Evolutionary conservation across 495 filamentous ascomycete genomes (phyloP).

Genomic region (Lasiosphaeria hispida): DNA sequence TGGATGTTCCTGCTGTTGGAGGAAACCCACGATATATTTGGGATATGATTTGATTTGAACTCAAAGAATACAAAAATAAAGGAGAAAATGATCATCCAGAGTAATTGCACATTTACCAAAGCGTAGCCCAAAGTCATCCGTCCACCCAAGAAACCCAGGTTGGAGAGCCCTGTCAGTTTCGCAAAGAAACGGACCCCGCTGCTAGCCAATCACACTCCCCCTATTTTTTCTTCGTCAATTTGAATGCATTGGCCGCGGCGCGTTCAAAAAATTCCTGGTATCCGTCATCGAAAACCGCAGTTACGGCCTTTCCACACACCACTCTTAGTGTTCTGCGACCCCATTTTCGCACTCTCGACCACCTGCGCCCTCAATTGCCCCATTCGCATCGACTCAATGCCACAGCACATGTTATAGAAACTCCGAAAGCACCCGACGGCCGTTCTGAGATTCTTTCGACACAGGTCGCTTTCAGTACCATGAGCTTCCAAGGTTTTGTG

Average conservation of each 20-base stretch:
- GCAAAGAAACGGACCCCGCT: too few species aligned
- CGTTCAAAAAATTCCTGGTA: slow-evolving; percentile 4
- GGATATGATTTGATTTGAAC: too few species aligned
- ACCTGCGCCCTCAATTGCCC: not conserved
- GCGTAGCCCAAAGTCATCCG: too few species aligned
- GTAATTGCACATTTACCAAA: too few species aligned
- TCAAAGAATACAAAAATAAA: too few species aligned
- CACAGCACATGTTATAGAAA: not conserved
- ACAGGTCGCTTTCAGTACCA: slow-evolving; percentile 25
- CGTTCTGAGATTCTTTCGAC: not conserved
- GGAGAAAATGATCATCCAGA: too few species aligned
- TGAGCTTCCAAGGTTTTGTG: slow-evolving; percentile 26
- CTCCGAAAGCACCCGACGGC: not conserved
- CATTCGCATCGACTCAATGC: not conserved
- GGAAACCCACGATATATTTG: too few species aligned
- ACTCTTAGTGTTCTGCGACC: not conserved
- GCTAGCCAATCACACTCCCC: slow-evolving; percentile 1
- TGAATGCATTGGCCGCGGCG: not conserved
- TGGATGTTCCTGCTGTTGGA: too few species aligned
- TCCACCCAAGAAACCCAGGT: too few species aligned
- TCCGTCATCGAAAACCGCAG: not conserved
- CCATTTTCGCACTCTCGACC: not conserved
- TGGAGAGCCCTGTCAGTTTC: too few species aligned
- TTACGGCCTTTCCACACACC: not conserved
- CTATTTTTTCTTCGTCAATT: not conserved